Evolutionary conservation across 73 alveolate species (phyloP).

Genomic region (Loxodes magnus): DNA sequence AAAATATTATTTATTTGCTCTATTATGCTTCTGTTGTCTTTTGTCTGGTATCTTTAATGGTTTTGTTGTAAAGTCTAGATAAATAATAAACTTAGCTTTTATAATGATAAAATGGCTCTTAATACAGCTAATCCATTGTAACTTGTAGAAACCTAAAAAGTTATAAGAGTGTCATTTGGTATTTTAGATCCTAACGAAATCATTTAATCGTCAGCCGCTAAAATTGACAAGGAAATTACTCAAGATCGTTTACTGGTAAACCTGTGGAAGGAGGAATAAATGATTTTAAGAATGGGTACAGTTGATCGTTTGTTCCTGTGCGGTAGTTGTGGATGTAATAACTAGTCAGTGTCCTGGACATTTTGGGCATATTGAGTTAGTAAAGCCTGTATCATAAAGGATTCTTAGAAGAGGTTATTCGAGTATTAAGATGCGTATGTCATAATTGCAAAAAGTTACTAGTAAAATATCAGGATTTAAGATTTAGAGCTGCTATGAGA

Average conservation of each 20-base stretch:
- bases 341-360: conserved; percentile 90
- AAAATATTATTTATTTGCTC: too few species aligned
- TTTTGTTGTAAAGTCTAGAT: too few species aligned
- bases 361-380: conserved; percentile 83
- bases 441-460: conserved; percentile 16
- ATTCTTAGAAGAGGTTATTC: conserved; percentile 49
- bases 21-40: too few species aligned
- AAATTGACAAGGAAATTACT: conserved; percentile 34
- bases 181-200: conserved; percentile 53
- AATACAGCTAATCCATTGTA: too few species aligned
- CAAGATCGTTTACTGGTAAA: conserved; percentile 54
- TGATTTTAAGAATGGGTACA: conserved; percentile 85
- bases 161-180: conserved; percentile 59
- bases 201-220: conserved; percentile 41
- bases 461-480: conserved; percentile 28
- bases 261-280: conserved; percentile 73
- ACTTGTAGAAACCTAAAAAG: conserved; percentile 29
- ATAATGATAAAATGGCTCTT: too few species aligned
- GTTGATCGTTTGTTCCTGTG: conserved; percentile 65
- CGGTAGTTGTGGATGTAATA: conserved; percentile 64
- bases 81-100: too few species aligned
- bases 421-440: conserved; percentile 64
- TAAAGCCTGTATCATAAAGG: conserved; percentile 84
- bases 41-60: too few species aligned
- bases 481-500: conserved; percentile 32